Percentiles rank a stretch among this genome's conserved stretches.
These are phyloP conservation scores for Tulasnella sp. DNA, from an alignment of 768 basidiomycete species.

Conservation along the genomic window DNA sequence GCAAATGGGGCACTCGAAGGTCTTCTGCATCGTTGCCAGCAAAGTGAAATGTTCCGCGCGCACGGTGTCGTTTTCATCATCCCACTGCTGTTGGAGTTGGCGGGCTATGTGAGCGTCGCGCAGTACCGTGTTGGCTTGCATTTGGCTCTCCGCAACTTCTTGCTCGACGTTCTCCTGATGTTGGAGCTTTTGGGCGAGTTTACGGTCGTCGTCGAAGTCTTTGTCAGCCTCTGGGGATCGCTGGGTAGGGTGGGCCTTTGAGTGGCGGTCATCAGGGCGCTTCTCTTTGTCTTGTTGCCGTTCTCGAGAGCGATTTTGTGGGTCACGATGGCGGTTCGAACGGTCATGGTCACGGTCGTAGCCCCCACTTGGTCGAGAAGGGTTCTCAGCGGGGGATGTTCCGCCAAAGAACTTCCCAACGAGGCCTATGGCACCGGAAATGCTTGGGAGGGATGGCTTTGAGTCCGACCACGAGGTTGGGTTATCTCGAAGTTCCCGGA, in stretches of 20 bases:
- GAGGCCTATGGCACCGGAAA: neutral
- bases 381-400: neutral
- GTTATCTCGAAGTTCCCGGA: neutral
- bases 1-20: constrained; percentile 51
- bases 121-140: neutral
- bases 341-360: neutral
- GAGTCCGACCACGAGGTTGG: neutral
- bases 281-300: neutral
- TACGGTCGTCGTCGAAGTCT: neutral
- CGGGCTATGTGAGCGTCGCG: constrained; percentile 5
- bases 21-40: neutral
- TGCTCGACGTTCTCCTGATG: neutral
- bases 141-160: neutral
- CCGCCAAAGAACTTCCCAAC: neutral
- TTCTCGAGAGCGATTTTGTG: neutral
- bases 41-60: neutral
- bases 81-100: neutral
- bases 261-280: neutral
- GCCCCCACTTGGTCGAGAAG: neutral
- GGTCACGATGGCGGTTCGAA: neutral
- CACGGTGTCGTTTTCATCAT: neutral
- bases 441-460: neutral
- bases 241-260: neutral
- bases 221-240: neutral
- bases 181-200: neutral